These are phyloP conservation scores for Warburgia ugandensis DNA, from an alignment of 164 flowering plant species.

Conservation along the genomic window DNA sequence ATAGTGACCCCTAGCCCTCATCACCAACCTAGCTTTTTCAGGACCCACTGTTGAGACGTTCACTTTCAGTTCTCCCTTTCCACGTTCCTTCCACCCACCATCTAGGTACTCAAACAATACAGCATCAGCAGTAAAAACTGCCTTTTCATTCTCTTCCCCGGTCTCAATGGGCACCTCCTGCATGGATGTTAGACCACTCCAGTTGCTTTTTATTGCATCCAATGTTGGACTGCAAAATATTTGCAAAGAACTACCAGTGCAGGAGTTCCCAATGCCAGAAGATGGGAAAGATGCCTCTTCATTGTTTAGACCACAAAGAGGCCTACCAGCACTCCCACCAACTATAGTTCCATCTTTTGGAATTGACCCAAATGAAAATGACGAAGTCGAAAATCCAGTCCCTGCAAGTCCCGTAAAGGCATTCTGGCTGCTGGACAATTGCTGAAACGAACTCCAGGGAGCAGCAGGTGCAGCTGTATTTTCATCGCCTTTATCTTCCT, in stretches of 20 bases:
- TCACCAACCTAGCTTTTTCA: slow-evolving; percentile 62
- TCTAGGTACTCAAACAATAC: slow-evolving; percentile 66
- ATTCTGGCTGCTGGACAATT: slow-evolving; percentile 79
- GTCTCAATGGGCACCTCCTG: slow-evolving; percentile 78
- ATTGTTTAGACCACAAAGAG: slow-evolving; percentile 36
- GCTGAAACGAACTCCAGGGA: slow-evolving; percentile 64
- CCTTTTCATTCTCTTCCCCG: slow-evolving; percentile 89
- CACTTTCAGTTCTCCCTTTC: slow-evolving; percentile 89
- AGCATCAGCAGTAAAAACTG: slow-evolving; percentile 73
- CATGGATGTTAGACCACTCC: slow-evolving; percentile 40
- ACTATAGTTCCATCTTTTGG: slow-evolving; percentile 45
- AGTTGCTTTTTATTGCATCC: slow-evolving; percentile 46
- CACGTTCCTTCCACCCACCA: slow-evolving; percentile 93
- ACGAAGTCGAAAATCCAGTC: slow-evolving; percentile 68
- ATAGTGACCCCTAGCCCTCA: slow-evolving; percentile 83
- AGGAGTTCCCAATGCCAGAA: slow-evolving; percentile 43
- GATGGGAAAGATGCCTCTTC: slow-evolving; percentile 31
- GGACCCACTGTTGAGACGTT: slow-evolving; percentile 48
- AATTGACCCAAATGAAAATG: slow-evolving; percentile 69
- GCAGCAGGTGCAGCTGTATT: slow-evolving; percentile 28
- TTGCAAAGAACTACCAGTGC: slow-evolving; percentile 50
- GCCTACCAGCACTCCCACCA: slow-evolving; percentile 28
- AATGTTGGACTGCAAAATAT: no score
- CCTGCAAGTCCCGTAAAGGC: slow-evolving; percentile 90
- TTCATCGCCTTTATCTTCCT: no score